Conservation (phyloP, 345 rosid genomes). For the Angophora floribunda region DNA sequence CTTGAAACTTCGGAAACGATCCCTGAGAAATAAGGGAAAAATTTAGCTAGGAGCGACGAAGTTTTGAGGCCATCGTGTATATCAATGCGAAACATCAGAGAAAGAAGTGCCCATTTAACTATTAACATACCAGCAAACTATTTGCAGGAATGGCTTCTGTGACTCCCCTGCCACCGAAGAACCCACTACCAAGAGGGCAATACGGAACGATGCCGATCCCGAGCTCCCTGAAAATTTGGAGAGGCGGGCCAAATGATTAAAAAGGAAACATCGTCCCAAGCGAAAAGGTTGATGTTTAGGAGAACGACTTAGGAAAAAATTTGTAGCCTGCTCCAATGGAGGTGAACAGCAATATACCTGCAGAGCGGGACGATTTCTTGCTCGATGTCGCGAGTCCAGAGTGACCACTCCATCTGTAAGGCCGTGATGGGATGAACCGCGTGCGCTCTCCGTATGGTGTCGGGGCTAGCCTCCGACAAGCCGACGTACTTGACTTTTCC, state of each 20-base stretch:
- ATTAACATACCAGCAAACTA: neutral
- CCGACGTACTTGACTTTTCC: slow-evolving; percentile 36
- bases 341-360: slow-evolving; percentile 8
- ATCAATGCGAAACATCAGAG: neutral
- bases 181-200: slow-evolving; percentile 14
- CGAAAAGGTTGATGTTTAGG: too few species aligned
- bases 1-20: neutral
- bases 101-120: neutral
- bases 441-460: slow-evolving; percentile 32
- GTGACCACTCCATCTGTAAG: slow-evolving; percentile 33
- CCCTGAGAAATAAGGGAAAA: neutral
- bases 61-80: neutral
- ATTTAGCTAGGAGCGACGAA: neutral
- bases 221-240: neutral
- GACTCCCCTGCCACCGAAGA: neutral
- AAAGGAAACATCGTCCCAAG: neutral
- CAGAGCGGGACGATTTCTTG: slow-evolving; percentile 38
- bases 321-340: neutral
- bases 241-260: neutral
- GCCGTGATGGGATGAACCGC: slow-evolving; percentile 41
- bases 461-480: slow-evolving; percentile 37
- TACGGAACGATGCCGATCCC: slow-evolving; percentile 2
- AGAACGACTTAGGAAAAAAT: neutral
- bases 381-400: slow-evolving; percentile 37
- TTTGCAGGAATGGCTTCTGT: neutral